Conservation (phyloP, 2,329 filamentous ascomycete species). For the Beauveria sp. region DNA sequence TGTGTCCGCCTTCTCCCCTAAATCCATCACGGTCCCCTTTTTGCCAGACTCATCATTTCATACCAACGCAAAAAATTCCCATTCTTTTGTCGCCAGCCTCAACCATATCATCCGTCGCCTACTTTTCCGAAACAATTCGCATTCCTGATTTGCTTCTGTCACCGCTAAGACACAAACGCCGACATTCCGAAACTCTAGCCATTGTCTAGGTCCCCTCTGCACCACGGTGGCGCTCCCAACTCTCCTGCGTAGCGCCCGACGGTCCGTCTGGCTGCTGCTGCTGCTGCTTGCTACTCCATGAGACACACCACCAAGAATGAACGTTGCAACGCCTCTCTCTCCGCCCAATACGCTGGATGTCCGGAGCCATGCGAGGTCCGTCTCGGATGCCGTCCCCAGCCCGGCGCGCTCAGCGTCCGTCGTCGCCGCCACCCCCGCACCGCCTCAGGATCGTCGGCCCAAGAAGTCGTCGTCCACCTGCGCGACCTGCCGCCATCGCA, state of each 20-base stretch:
- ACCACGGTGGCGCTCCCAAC: constrained; percentile 7
- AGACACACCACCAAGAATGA: constrained; percentile 9
- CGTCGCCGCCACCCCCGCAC: not conserved
- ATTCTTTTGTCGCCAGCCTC: not conserved
- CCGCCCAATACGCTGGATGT: constrained; percentile 1
- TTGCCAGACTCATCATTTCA: not conserved
- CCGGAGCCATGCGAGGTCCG: constrained; percentile 6
- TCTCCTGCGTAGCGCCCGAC: not conserved
- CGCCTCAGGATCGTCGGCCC: constrained; percentile 22
- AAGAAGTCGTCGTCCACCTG: constrained; percentile 43
- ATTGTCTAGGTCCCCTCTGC: not conserved
- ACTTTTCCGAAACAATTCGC: not conserved
- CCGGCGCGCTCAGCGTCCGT: not conserved
- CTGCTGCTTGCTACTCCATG: not conserved
- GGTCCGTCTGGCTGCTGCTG: not conserved
- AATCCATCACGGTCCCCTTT: not conserved
- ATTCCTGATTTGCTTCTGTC: not conserved
- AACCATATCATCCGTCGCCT: not conserved
- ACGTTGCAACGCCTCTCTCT: constrained; percentile 1
- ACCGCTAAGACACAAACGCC: not conserved
- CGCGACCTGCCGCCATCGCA: constrained; percentile 46
- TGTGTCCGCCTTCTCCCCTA: constrained; percentile 3
- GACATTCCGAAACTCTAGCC: not conserved
- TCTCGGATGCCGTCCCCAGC: not conserved
- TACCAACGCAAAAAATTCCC: not conserved